Conservation (phyloP, 2,329 filamentous ascomycete species). For the Claviceps spartinae region DNA sequence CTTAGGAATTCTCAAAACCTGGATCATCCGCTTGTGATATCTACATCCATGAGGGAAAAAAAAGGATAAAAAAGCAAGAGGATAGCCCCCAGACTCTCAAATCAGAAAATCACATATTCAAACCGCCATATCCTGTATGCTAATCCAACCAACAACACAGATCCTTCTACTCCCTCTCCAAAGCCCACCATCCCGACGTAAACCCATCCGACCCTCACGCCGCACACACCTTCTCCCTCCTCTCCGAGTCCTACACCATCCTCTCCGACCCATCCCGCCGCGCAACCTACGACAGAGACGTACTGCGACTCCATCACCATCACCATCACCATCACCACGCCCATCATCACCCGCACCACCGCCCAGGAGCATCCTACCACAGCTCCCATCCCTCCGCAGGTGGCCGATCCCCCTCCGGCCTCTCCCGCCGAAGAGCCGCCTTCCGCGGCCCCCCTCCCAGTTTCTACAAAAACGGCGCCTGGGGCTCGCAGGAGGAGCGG, state of each 20-base stretch:
- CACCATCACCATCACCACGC: constrained; percentile 18
- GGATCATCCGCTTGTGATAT: no score
- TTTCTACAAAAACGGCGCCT: constrained; percentile 74
- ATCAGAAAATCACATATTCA: no score
- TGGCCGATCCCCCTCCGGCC: constrained; percentile 63
- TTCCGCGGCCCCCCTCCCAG: constrained; percentile 81
- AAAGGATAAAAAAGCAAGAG: no score
- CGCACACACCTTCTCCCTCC: constrained; percentile 62
- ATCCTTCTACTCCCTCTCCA: constrained; percentile 83
- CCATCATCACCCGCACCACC: constrained; percentile 17
- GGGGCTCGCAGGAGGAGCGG: constrained; percentile 52
- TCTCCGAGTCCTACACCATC: constrained; percentile 71
- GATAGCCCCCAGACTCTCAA: no score
- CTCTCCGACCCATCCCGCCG: constrained; percentile 64
- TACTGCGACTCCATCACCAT: constrained; percentile 29
- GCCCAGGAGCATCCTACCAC: constrained; percentile 36
- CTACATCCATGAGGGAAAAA: no score
- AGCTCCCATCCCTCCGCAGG: constrained; percentile 47
- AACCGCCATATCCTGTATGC: no score
- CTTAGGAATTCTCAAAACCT: no score
- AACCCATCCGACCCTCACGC: constrained; percentile 66
- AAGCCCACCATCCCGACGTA: constrained; percentile 82
- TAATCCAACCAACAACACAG: constrained; percentile 18
- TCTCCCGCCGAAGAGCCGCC: constrained; percentile 60
- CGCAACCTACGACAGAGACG: constrained; percentile 64